A percentile compares a stretch with the other conserved stretches of the same genome.
Conservation (phyloP, 2,329 filamentous ascomycete species). For the Fusarium redolens region DNA sequence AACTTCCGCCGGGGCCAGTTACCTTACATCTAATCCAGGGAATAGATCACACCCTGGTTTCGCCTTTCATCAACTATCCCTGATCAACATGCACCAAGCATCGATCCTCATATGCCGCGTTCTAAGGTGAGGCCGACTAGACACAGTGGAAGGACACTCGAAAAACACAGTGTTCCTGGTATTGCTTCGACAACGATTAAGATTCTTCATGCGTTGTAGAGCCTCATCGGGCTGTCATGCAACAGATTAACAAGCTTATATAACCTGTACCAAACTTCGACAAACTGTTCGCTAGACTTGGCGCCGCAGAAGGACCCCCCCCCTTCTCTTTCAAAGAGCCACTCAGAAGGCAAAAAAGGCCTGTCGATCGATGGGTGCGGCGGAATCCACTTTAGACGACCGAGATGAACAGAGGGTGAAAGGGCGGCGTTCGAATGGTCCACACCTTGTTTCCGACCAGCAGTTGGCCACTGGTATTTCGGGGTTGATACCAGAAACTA, state of each 20-base stretch:
- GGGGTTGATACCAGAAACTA: conserved; percentile 13
- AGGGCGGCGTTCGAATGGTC: conserved; percentile 36
- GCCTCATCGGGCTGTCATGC: not conserved
- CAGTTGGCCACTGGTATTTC: conserved; percentile 21
- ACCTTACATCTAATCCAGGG: not conserved
- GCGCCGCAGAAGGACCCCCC: conserved; percentile 20
- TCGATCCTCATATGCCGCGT: conserved; percentile 38
- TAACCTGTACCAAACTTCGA: conserved; percentile 20
- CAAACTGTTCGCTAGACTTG: conserved; percentile 35
- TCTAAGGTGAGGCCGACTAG: conserved; percentile 15
- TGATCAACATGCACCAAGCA: conserved; percentile 41
- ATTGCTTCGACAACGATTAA: not conserved
- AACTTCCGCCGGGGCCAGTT: conserved; percentile 8
- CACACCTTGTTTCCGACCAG: conserved; percentile 24
- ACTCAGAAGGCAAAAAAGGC: conserved; percentile 25
- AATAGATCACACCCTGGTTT: conserved; percentile 17
- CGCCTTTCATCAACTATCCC: conserved; percentile 32
- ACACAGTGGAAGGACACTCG: conserved; percentile 2
- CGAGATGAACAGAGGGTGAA: conserved; percentile 42
- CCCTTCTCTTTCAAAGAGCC: conserved; percentile 23
- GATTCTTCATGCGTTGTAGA: not conserved
- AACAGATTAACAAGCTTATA: conserved; percentile 3
- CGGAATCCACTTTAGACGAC: conserved; percentile 40
- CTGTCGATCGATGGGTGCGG: conserved; percentile 37
- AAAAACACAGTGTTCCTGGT: not conserved